Conservation (phyloP, 257 asterid genomes). For the Solanum clarkiae region DNA sequence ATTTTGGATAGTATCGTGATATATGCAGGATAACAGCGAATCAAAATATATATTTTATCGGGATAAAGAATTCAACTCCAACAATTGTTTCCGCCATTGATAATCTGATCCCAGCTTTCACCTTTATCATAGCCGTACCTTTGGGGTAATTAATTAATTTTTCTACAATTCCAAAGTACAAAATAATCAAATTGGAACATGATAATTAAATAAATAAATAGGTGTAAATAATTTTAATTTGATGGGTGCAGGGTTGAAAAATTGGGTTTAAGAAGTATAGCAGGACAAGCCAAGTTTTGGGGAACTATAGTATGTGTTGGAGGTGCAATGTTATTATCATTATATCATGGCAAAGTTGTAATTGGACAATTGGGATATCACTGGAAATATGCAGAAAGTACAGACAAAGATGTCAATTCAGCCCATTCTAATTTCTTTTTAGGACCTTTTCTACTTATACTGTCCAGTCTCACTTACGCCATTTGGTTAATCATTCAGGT, state of each 20-base stretch:
- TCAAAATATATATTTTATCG: slow-evolving; percentile 70
- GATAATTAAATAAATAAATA: background rate
- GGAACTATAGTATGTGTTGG: slow-evolving; percentile 70
- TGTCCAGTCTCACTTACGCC: slow-evolving; percentile 79
- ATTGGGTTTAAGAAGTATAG: slow-evolving; percentile 37
- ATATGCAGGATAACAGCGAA: slow-evolving; percentile 58
- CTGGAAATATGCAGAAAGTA: slow-evolving; percentile 47
- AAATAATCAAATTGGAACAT: background rate
- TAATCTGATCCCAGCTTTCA: slow-evolving; percentile 71
- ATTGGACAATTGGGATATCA: slow-evolving; percentile 47
- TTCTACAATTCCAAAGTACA: background rate
- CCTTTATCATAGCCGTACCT: slow-evolving; percentile 65
- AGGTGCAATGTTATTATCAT: slow-evolving; percentile 63
- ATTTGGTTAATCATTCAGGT: slow-evolving; percentile 74
- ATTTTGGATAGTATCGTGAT: background rate
- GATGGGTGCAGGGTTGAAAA: slow-evolving; percentile 37
- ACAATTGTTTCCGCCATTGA: slow-evolving; percentile 74
- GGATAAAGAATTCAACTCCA: slow-evolving; percentile 78
- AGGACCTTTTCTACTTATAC: slow-evolving; percentile 61
- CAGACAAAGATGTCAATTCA: background rate
- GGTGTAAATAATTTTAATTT: background rate
- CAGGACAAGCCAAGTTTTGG: slow-evolving; percentile 54
- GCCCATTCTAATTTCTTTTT: slow-evolving; percentile 27
- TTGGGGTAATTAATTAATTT: slow-evolving; percentile 35
- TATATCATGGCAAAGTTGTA: slow-evolving; percentile 46